phyloP scores from a whole-genome alignment of 345 rosid genomes.

The Boechera divaricarpa region DNA sequence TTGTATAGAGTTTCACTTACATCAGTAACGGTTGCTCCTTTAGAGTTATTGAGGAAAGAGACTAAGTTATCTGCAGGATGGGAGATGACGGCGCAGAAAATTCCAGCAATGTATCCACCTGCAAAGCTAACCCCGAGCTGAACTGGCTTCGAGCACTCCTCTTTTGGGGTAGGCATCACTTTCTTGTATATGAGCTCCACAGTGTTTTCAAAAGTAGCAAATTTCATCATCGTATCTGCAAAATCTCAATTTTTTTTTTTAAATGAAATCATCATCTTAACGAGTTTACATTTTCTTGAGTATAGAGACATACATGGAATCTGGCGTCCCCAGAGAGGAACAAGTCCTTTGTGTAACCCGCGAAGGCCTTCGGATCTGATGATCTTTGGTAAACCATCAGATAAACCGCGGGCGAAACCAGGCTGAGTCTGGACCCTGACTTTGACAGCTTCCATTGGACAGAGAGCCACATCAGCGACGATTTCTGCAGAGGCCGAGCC shows the following conservation, averaged over 20 bases:
- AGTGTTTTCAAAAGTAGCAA: constrained; percentile 85
- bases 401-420: constrained; percentile 88
- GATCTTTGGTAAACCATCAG: constrained; percentile 92
- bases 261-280: not conserved
- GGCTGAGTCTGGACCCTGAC: constrained; percentile 97
- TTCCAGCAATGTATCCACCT: constrained; percentile 94
- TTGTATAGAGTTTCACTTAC: constrained; percentile 52
- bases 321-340: constrained; percentile 98
- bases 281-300: not conserved
- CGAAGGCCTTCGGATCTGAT: constrained; percentile 72
- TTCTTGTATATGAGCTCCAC: constrained; percentile 88
- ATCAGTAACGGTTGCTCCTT: constrained; percentile 87
- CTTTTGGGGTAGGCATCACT: constrained; percentile 79
- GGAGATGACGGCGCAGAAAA: constrained; percentile 85
- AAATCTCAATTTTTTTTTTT: not conserved
- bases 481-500: constrained; percentile 95
- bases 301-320: constrained; percentile 77
- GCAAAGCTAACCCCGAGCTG: constrained; percentile 95
- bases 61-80: constrained; percentile 98
- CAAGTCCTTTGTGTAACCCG: constrained; percentile 87
- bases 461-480: constrained; percentile 90
- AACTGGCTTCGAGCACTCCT: constrained; percentile 71
- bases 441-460: constrained; percentile 97
- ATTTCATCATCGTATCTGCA: constrained; percentile 98
- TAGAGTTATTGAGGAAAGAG: constrained; percentile 95